Percentiles rank a stretch among this genome's conserved stretches.
These are phyloP conservation scores for Sporisorium sorghi DNA, from an alignment of 1,284 basidiomycete genomes.

Conservation along the genomic window DNA sequence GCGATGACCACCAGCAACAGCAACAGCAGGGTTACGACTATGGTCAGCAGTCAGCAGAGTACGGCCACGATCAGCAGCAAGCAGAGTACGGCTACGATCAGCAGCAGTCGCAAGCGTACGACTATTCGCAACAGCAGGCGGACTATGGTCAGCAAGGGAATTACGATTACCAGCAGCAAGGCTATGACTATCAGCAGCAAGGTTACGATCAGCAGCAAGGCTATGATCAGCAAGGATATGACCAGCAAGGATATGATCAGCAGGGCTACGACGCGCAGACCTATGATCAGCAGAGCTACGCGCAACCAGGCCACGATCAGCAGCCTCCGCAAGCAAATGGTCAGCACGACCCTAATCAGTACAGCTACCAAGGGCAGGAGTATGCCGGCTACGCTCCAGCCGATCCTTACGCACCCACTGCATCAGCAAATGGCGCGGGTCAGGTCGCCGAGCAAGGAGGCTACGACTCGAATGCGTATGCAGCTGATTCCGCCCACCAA, in stretches of 20 bases:
- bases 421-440: slow-evolving; percentile 1
- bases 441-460: slow-evolving; percentile 9
- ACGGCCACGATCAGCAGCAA: slow-evolving; percentile 16
- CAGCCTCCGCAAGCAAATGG: slow-evolving; percentile 11
- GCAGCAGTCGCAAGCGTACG: slow-evolving; percentile 13
- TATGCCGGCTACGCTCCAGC: slow-evolving; percentile 17
- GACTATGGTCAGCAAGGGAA: slow-evolving; percentile 22
- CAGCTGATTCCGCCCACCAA: slow-evolving; percentile 11
- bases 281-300: slow-evolving; percentile 21
- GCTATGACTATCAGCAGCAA: slow-evolving; percentile 19
- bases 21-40: slow-evolving; percentile 30
- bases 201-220: slow-evolving; percentile 24
- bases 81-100: slow-evolving; percentile 5
- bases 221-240: slow-evolving; percentile 25
- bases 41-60: slow-evolving; percentile 16
- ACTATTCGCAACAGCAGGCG: slow-evolving; percentile 29
- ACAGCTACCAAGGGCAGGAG: slow-evolving; percentile 23
- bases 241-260: slow-evolving; percentile 20
- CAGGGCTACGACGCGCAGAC: slow-evolving; percentile 19
- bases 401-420: slow-evolving; percentile 26
- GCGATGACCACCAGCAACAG: slow-evolving; percentile 29
- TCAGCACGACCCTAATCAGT: slow-evolving; percentile 20
- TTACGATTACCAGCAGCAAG: slow-evolving; percentile 19
- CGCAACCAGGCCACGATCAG: slow-evolving; percentile 15
- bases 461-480: slow-evolving; percentile 28